These are phyloP conservation scores for Diaporthe humulicola DNA, from an alignment of 2,329 filamentous ascomycete genomes.

Conservation along the genomic window DNA sequence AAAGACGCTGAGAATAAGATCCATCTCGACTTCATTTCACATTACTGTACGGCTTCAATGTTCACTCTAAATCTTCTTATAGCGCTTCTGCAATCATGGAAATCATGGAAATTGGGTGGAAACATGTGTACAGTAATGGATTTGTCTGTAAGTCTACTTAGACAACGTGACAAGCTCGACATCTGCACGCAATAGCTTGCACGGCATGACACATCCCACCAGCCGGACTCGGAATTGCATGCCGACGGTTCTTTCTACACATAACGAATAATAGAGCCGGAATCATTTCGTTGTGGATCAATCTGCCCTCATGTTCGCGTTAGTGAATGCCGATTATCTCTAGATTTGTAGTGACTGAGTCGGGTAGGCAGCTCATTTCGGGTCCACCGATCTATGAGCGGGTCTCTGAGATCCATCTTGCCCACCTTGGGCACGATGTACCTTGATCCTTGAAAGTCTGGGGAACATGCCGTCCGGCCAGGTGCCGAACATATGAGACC, in stretches of 20 bases:
- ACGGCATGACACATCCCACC: too few species aligned
- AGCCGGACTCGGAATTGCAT: neutral
- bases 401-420: neutral
- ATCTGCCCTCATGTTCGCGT: neutral
- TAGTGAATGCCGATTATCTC: neutral
- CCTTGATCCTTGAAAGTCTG: neutral
- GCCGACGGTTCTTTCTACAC: neutral
- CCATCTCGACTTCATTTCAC: neutral
- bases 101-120: too few species aligned
- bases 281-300: neutral
- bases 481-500: neutral
- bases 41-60: neutral
- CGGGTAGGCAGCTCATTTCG: neutral
- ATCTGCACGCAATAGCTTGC: too few species aligned
- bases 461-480: neutral
- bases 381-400: conserved; percentile 4
- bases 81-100: too few species aligned
- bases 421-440: neutral
- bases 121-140: too few species aligned
- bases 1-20: neutral
- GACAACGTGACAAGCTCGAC: too few species aligned
- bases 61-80: too few species aligned
- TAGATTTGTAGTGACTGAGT: neutral
- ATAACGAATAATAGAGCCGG: neutral
- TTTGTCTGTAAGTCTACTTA: too few species aligned